Base-by-base conservation (phyloP, 148 eudicot genomes). In the Chenopodium quinoa region DNA sequence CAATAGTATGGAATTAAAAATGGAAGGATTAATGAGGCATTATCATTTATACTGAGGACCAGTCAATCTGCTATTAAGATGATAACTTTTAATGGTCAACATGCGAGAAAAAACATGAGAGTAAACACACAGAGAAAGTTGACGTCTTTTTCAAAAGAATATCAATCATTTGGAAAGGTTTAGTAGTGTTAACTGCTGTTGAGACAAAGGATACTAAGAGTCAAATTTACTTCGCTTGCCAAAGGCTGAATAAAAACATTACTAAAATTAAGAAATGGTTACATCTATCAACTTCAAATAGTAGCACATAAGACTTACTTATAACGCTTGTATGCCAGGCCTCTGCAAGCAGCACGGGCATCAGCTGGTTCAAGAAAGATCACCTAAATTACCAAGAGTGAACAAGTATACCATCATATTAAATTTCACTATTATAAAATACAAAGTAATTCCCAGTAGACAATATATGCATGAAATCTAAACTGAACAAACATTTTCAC, bases 311-410 rank as follows among this genome's bases (percentile, higher is more conserved):
- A 23, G 69, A 86, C 91, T 89, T 92, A 96, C 99, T 91, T 96
- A 92, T 86, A 94, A 54, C 95, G 95, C 80, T 89, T 93, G 94
- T 94, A 96, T 1, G 91, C 88, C 82, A 94, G 85, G 63, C 87
- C 87, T 79, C 74, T 88, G 83, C 89, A 92, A 80, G 97, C 99
- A 75, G 90, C 81, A 71, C 99, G 95, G 66, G 98, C 99, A 79
- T 94, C 93, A 75, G 93, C 85, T 58, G 98, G 97, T 89, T 96
- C 97, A 85, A 92, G 92, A 82, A 89, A 96, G 79, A 92, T 85
- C 29, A 90, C 98, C 99, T 96, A 88, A 37, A 62, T 13, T 50
- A 50, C 54, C 54, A 50, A 50, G 16, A 50, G 14, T 22, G 66
- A 62, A 62, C 27, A 62, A 62, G 66, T 2, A 62, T 62, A 62